Evolutionary conservation across 1,139 yeast species (phyloP).

Genomic region (Protomyces lactucae-debilis): DNA sequence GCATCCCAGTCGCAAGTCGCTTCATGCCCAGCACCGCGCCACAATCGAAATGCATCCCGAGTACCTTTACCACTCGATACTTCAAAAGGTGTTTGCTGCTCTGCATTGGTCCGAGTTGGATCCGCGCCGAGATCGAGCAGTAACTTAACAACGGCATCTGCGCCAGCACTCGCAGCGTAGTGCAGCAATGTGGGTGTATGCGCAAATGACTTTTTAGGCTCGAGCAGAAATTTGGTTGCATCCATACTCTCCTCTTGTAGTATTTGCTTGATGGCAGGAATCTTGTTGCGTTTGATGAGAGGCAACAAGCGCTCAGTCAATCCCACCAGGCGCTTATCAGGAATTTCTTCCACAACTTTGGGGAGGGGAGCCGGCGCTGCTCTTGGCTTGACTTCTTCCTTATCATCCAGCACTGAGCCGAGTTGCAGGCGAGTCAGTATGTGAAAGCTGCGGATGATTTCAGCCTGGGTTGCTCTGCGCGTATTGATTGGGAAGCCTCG

Average conservation of each 20-base stretch:
- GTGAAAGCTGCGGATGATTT: conserved; percentile 79
- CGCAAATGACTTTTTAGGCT: conserved; percentile 52
- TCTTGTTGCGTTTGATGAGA: conserved; percentile 66
- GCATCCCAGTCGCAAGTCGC: conserved; percentile 60
- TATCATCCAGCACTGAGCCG: conserved; percentile 45
- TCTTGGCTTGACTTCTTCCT: conserved; percentile 38
- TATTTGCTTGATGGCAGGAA: conserved; percentile 65
- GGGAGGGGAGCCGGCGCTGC: conserved; percentile 33
- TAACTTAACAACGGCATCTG: conserved; percentile 61
- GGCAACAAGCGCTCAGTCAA: conserved; percentile 56
- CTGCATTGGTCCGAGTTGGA: conserved; percentile 53
- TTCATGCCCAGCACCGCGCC: conserved; percentile 62
- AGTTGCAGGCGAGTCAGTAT: conserved; percentile 60
- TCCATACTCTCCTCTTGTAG: conserved; percentile 51
- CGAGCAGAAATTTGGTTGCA: conserved; percentile 43
- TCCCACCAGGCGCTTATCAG: conserved; percentile 40
- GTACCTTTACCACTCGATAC: conserved; percentile 46
- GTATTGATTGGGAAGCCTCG: conserved; percentile 82
- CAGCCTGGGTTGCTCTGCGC: conserved; percentile 76
- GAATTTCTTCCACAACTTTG: conserved; percentile 29
- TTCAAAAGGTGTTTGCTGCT: conserved; percentile 64
- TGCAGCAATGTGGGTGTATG: conserved; percentile 73
- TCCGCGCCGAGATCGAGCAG: conserved; percentile 67
- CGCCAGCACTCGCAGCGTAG: conserved; percentile 66
- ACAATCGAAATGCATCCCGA: conserved; percentile 59